A percentile compares a stretch with the other conserved stretches of the same genome.
These are phyloP conservation scores for Aspergillus sp. DNA, from an alignment of 2,329 filamentous ascomycete species.

Conservation along the genomic window DNA sequence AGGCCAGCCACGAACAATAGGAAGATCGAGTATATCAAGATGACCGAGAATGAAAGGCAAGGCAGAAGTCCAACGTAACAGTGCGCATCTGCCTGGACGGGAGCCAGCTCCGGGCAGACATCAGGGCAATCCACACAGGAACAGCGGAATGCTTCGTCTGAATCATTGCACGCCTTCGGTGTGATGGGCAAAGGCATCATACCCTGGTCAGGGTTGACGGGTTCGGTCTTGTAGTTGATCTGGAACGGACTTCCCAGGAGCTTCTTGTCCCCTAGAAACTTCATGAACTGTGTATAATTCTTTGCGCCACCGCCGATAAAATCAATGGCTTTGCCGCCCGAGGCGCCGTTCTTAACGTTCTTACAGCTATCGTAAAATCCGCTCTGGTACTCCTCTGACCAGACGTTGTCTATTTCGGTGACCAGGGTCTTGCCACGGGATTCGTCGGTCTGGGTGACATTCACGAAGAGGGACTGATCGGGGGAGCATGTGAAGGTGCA, in stretches of 20 bases:
- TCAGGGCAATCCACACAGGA: conserved; percentile 90
- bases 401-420: conserved; percentile 84
- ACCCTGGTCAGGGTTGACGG: conserved; percentile 57
- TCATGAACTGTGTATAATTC: conserved; percentile 81
- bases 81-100: conserved; percentile 65
- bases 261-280: conserved; percentile 92
- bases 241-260: conserved; percentile 90
- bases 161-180: conserved; percentile 85
- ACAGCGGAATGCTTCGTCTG: conserved; percentile 81
- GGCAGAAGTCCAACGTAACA: conserved; percentile 87
- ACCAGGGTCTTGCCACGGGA: conserved; percentile 63
- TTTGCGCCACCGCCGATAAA: conserved; percentile 94
- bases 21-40: conserved; percentile 78
- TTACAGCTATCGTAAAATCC: conserved; percentile 98
- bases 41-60: conserved; percentile 88
- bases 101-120: conserved; percentile 79
- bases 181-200: conserved; percentile 72
- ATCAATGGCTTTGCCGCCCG: conserved; percentile 90
- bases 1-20: conserved; percentile 66
- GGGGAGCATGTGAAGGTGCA: conserved; percentile 98
- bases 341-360: conserved; percentile 95
- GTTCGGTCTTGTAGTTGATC: conserved; percentile 77
- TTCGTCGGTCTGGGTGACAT: conserved; percentile 73
- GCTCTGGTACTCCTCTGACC: conserved; percentile 77
- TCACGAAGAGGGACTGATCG: conserved; percentile 92